Base-by-base conservation (phyloP, 306 rosid genomes). In the Sindora glabra region DNA sequence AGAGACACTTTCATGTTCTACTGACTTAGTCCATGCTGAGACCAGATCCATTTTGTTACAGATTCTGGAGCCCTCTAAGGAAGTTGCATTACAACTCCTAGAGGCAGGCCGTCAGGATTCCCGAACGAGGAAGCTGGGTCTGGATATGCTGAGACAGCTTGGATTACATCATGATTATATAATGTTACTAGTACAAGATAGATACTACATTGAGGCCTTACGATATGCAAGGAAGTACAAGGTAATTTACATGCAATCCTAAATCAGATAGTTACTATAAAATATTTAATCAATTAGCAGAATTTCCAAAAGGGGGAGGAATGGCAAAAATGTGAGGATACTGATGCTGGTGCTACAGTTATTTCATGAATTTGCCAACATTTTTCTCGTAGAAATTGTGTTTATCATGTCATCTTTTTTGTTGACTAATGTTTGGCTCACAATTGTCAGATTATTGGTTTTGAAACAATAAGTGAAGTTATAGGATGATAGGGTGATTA, bases 31-130 rank as follows among this genome's bases (percentile, higher is more conserved):
- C 55, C 58, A 40, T 71, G 67, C 41, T 70, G 38, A 68, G 33
- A 22, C 41, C 5, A 50, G 41, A 52, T 65, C 34, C 30, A 72
- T 23, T 65, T 36, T 63, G 14, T 44, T 33, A 67, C 87, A 92
- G 99, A 84, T 92, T 73, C 70, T 86, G 53, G 96, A 92, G 68
- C 94, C 99, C 60, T 89, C 94, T 46, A 88, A 84, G 81, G 96
- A 89, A 81, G 99, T 84, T 67, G 96, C 99, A 16, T 53, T 84
- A 50, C 99, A 92, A 76, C 95, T 92, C 27, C 77, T 86, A 30
- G 94, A 92, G 79, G 86, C 99, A 23, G 95, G 99, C 65, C 87
- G 84, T 44, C 92, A 80, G 74, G 71, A 80, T 68, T 56, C 77
- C 44, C 82, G 70, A 39, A 86, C 81, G 39, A 80, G 96, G 81